Base-by-base conservation (phyloP, 257 asterid species). In the Cruciata laevipes region DNA sequence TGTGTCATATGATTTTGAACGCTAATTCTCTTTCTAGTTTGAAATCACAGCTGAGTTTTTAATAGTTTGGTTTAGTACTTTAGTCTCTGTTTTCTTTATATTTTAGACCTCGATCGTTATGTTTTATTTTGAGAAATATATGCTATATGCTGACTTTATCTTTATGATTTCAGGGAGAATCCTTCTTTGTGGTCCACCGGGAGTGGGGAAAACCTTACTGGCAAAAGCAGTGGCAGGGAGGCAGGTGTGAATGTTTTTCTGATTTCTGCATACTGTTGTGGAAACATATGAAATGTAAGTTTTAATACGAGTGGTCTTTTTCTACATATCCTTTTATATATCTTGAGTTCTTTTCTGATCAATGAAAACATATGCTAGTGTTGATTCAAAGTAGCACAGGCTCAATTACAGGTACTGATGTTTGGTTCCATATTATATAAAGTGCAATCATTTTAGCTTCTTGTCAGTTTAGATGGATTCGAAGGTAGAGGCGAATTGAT, bases 181-280 rank as follows among this genome's bases (percentile, higher is more conserved):
- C 82, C 96, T 89, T 73, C 96, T 93, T 67, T 93, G 96, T 85
- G 98, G 98, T 12, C 97, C 98, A 37, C 98, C 98, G 10, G 98
- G 98, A 59, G 98, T 93, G 67, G 98, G 97, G 83, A 93, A 93
- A 88, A 93, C 98, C 55, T 80, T 93, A 70, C 79, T 93, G 72
- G 98, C 98, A 67, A 89, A 93, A 84, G 97, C 98, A 61, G 97
- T 93, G 61, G 98, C 97, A n/a, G n/a, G n/a, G n/a, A n/a, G n/a
- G n/a, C n/a, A 76, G 98, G 96, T 42, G 98, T 93, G 73, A 93
- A 88, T 78, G 90, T 93, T 92, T 93, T 93, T 82, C 90, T 97
- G 70, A 93, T 93, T 69, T 93, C 99, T 73, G 99, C 99, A 27
- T 88, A 75, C 96, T 90, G 87, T 93, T 76, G 96, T 93, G 4